These are phyloP conservation scores for Annulohypoxylon nitens DNA, from an alignment of 495 filamentous ascomycete species.

Conservation along the genomic window DNA sequence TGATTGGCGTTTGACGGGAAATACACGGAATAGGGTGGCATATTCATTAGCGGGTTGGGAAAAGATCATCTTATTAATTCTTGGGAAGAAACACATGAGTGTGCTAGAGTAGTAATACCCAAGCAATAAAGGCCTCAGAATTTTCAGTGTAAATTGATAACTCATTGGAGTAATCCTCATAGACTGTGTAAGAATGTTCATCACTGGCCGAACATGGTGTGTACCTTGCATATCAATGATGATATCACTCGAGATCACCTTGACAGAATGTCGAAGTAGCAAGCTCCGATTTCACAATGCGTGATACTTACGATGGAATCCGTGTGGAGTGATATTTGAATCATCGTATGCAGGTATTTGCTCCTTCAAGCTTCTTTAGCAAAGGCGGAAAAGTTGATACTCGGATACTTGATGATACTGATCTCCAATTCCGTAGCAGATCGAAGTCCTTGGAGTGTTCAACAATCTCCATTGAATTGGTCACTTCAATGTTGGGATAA, in stretches of 20 bases:
- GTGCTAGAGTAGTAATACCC: conserved; percentile 4
- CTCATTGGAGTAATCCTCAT: conserved; percentile 52
- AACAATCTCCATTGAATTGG: background rate
- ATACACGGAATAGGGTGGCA: conserved; percentile 1
- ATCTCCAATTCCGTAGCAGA: conserved; percentile 1
- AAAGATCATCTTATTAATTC: conserved; percentile 16
- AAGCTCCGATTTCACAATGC: conserved; percentile 1
- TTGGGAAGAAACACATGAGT: conserved; percentile 4
- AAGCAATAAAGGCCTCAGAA: conserved; percentile 51
- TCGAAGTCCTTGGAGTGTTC: background rate
- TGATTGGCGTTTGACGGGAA: conserved; percentile 13
- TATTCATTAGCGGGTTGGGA: conserved; percentile 13
- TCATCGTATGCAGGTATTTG: background rate
- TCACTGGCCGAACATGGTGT: conserved; percentile 44
- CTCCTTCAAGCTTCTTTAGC: background rate
- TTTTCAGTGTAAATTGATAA: conserved; percentile 53
- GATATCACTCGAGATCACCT: background rate
- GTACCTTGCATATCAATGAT: conserved; percentile 1
- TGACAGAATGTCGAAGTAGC: background rate
- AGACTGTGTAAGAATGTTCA: conserved; percentile 51
- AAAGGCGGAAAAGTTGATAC: background rate
- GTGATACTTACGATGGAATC: background rate
- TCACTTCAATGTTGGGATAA: background rate
- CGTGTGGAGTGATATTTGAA: background rate
- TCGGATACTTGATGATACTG: background rate